Evolutionary conservation across 495 filamentous ascomycete species (phyloP), one percentile per base, ranked within the genome.

Genomic region (Lophiostoma macrostomum): DNA sequence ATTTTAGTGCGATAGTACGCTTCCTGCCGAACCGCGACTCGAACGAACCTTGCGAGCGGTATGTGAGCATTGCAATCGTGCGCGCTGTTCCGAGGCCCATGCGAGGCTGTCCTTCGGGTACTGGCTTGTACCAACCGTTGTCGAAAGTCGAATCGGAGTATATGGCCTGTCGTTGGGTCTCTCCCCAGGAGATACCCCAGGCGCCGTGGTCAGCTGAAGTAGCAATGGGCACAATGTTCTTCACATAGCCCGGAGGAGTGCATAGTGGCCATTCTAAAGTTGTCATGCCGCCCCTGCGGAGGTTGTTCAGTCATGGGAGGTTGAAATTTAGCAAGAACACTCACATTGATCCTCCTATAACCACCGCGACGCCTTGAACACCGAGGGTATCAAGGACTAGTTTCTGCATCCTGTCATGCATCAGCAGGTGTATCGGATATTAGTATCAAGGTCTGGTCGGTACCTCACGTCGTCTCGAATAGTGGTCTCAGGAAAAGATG

Each of bases 21-120:
- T 60, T 67, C n/a, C 69, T 57, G 13, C 69, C 64, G 52, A 72
- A 72, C 0, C 68, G 53, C 10, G 37, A 22, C 44, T 70, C 66
- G 50, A 72, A 70, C 11, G 66, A 69, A 19, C 53, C 49, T 28
- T 50, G 64, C 18, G 69, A 70, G 3, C 69, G 67, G 36, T 72
- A 72, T 1, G 70, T 71, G 13, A 72, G 65, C 65, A 70, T 69
- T n/a, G 70, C 68, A 2, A 70, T 65, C 70, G 69, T 72, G 22
- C 70, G 59, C 2, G 70, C 70, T 0, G 68, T 64, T 12, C 62
- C 64, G 12, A 72, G 52, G 5, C 70, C 70, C 1, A 48, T 44
- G 0, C 55, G 59, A 7, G 70, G 70, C 27, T 58, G 55, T 2
- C 55, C 48, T 29, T 31, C 38, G 0, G 69, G 69, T 12, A 20